phyloP scores from a whole-genome alignment of 1,284 basidiomycete genomes.

The Cystobasidium pallidum region DNA sequence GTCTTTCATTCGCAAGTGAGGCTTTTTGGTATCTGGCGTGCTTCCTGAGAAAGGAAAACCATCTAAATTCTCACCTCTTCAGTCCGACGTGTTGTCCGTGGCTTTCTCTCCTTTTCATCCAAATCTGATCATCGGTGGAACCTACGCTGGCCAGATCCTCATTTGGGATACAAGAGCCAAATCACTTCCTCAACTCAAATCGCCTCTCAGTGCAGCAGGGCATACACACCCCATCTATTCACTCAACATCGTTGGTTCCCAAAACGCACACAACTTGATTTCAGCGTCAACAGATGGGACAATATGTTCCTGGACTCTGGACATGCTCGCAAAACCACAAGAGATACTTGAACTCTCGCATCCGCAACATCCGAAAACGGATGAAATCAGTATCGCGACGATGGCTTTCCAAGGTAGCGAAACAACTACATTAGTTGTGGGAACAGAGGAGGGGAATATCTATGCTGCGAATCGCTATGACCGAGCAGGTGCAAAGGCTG shows the following conservation, averaged over 20 bases:
- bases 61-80: slow-evolving; percentile 46
- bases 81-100: slow-evolving; percentile 96
- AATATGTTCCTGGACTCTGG: slow-evolving; percentile 95
- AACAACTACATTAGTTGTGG: slow-evolving; percentile 92
- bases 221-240: slow-evolving; percentile 98
- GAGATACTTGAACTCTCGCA: slow-evolving; percentile 88
- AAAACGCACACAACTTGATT: slow-evolving; percentile 96
- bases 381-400: slow-evolving; percentile 90
- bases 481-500: slow-evolving; percentile 92
- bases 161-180: slow-evolving; percentile 99
- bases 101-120: slow-evolving; percentile 97
- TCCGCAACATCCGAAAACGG: slow-evolving; percentile 85
- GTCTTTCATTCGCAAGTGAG: slow-evolving; percentile 92
- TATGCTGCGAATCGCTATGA: slow-evolving; percentile 96
- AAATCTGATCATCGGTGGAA: slow-evolving; percentile 94
- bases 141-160: slow-evolving; percentile 96
- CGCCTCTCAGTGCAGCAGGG: slow-evolving; percentile 88
- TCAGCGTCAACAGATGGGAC: slow-evolving; percentile 94
- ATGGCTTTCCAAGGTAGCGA: slow-evolving; percentile 93
- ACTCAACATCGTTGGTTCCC: slow-evolving; percentile 95
- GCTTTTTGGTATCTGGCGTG: background rate
- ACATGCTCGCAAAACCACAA: slow-evolving; percentile 97
- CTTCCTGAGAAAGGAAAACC: background rate
- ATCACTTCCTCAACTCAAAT: slow-evolving; percentile 87
- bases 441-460: slow-evolving; percentile 94